Percentiles rank a stretch among this genome's conserved stretches.
phyloP scores from a whole-genome alignment of 1,284 basidiomycete genomes.

The Sutorius eximius region DNA sequence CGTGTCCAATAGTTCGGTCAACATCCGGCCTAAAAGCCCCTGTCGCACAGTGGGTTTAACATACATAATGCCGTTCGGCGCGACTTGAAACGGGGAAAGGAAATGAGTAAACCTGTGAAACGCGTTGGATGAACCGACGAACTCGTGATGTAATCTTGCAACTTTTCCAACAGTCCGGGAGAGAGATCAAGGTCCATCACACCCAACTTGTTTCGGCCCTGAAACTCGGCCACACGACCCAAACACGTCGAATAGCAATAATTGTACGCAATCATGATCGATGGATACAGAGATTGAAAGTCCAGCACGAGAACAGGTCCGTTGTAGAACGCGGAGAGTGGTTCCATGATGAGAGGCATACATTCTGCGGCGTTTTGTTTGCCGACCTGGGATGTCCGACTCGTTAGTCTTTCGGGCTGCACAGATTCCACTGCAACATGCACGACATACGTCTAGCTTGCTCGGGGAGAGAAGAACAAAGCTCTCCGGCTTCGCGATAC shows the following conservation, averaged over 20 bases:
- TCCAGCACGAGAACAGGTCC: slow-evolving; percentile 76
- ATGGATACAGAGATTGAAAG: slow-evolving; percentile 95
- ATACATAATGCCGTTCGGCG: slow-evolving; percentile 94
- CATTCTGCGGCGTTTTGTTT: slow-evolving; percentile 95
- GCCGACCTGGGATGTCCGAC: slow-evolving; percentile 66
- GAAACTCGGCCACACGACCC: slow-evolving; percentile 83
- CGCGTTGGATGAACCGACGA: slow-evolving; percentile 21
- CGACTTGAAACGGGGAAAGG: slow-evolving; percentile 51
- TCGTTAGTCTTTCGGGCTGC: neutral
- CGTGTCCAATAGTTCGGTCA: slow-evolving; percentile 92
- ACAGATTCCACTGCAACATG: neutral
- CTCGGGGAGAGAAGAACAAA: slow-evolving; percentile 88
- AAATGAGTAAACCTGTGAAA: slow-evolving; percentile 2
- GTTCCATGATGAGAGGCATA: slow-evolving; percentile 94
- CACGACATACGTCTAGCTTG: slow-evolving; percentile 68
- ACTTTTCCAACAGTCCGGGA: slow-evolving; percentile 63
- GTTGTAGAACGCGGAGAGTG: slow-evolving; percentile 88
- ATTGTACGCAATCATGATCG: slow-evolving; percentile 98
- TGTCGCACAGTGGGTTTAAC: slow-evolving; percentile 84
- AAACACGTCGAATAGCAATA: slow-evolving; percentile 97
- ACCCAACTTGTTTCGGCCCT: slow-evolving; percentile 88
- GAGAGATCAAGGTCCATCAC: slow-evolving; percentile 75
- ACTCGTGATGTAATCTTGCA: slow-evolving; percentile 80
- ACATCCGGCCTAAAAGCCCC: slow-evolving; percentile 88
- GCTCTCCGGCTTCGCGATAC: slow-evolving; percentile 96